Evolutionary conservation across 169 alveolate species (phyloP).

Genomic region (Plasmodium blacklocki): DNA sequence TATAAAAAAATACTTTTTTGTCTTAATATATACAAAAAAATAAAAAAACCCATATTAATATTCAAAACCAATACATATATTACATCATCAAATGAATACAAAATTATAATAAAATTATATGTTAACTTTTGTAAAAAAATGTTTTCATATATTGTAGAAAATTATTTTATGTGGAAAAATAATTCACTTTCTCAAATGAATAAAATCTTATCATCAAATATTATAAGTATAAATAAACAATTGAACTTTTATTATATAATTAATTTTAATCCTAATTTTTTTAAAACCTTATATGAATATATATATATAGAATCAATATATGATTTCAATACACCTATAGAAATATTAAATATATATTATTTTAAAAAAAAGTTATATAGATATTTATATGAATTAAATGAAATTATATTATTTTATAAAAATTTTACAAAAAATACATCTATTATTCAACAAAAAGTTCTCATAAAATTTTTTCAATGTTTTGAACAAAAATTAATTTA

Average conservation of each 20-base stretch:
- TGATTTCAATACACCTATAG: slow-evolving; percentile 60
- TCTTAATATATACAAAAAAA: slow-evolving; percentile 64
- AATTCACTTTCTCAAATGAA: slow-evolving; percentile 71
- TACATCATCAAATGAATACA: slow-evolving; percentile 72
- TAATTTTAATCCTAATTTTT: slow-evolving; percentile 56
- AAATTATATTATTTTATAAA: slow-evolving; percentile 53
- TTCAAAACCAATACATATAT: slow-evolving; percentile 63
- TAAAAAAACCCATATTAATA: slow-evolving; percentile 65
- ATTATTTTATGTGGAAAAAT: slow-evolving; percentile 48
- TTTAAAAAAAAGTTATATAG: slow-evolving; percentile 58
- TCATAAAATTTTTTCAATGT: slow-evolving; percentile 51
- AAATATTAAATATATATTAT: slow-evolving; percentile 60
- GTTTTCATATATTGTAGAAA: slow-evolving; percentile 60
- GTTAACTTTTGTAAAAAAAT: slow-evolving; percentile 72
- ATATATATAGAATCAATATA: slow-evolving; percentile 59
- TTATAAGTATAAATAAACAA: slow-evolving; percentile 68
- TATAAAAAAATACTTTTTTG: slow-evolving; percentile 51
- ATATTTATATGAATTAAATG: slow-evolving; percentile 60
- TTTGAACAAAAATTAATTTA: slow-evolving; percentile 71
- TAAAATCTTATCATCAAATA: slow-evolving; percentile 50
- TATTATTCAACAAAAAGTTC: slow-evolving; percentile 49
- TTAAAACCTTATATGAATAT: slow-evolving; percentile 68
- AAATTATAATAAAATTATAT: slow-evolving; percentile 61
- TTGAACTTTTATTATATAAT: slow-evolving; percentile 63
- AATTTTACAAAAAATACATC: slow-evolving; percentile 49